phyloP scores from a whole-genome alignment of 805 yeast species.

The Lachancea cidri region DNA sequence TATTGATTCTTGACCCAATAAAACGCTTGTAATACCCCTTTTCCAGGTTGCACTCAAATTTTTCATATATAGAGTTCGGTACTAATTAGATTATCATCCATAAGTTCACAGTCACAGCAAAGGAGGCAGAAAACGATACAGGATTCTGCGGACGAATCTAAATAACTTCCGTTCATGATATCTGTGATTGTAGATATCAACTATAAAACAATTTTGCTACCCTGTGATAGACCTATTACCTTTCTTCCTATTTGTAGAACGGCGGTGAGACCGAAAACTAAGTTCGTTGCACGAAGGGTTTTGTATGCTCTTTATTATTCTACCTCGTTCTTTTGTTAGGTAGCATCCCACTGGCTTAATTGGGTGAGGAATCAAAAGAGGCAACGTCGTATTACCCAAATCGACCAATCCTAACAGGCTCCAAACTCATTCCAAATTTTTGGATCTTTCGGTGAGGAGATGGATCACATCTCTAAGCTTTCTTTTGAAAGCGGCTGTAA shows the following conservation, averaged over 20 bases:
- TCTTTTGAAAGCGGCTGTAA: too few relatives aligned
- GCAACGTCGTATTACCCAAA: too few relatives aligned
- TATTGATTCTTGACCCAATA: conserved; percentile 51
- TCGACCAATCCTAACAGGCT: too few relatives aligned
- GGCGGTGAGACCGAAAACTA: conserved; percentile 49
- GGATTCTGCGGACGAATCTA: conserved; percentile 14
- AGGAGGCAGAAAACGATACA: conserved; percentile 19
- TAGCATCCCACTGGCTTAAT: too few relatives aligned
- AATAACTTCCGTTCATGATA: conserved; percentile 10
- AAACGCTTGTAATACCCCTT: too few relatives aligned
- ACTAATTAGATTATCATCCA: conserved; percentile 9
- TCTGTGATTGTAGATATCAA: conserved; percentile 9
- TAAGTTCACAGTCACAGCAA: conserved; percentile 22
- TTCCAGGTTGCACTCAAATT: too few relatives aligned
- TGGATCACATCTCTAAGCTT: too few relatives aligned
- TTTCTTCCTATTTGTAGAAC: conserved; percentile 54
- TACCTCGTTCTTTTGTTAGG: too few relatives aligned
- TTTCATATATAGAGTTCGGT: too few relatives aligned
- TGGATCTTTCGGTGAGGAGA: too few relatives aligned
- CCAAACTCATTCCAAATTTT: too few relatives aligned
- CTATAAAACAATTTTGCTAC: conserved; percentile 44
- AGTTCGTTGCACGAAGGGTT: conserved; percentile 44
- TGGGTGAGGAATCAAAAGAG: too few relatives aligned
- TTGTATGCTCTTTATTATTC: conserved; percentile 18
- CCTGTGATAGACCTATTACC: conserved; percentile 44